Evolutionary conservation across 441 rosid species (phyloP).

Genomic region (Erodium texanum): DNA sequence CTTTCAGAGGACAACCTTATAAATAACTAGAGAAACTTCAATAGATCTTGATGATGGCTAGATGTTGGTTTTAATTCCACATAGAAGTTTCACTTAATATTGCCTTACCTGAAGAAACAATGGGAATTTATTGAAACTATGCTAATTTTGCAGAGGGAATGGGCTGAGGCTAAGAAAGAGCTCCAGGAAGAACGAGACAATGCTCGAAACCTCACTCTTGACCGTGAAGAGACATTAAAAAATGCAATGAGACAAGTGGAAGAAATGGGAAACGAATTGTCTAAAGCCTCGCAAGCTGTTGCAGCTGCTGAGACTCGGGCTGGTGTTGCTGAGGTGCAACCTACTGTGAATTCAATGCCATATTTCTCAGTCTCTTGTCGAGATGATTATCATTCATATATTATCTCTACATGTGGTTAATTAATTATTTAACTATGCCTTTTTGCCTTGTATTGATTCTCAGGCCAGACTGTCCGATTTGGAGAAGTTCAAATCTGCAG

Average conservation of each 20-base stretch:
- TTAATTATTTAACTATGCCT: not conserved
- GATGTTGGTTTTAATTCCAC: not conserved
- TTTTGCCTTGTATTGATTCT: slow-evolving; percentile 14
- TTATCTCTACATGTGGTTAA: not conserved
- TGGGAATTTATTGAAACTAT: not conserved
- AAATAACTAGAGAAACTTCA: not conserved
- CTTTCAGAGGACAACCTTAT: not conserved
- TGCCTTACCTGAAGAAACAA: not conserved
- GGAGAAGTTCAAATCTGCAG: slow-evolving; percentile 50
- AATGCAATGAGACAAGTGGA: slow-evolving; percentile 78
- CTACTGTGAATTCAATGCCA: not conserved
- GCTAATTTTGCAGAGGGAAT: slow-evolving; percentile 54
- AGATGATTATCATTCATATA: not conserved
- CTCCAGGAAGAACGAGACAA: slow-evolving; percentile 73
- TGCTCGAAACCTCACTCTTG: slow-evolving; percentile 53
- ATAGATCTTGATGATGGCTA: not conserved
- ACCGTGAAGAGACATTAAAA: slow-evolving; percentile 62
- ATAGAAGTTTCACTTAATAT: not conserved
- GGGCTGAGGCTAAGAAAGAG: slow-evolving; percentile 91
- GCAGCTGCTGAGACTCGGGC: slow-evolving; percentile 84
- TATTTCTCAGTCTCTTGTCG: not conserved
- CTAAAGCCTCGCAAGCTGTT: slow-evolving; percentile 66
- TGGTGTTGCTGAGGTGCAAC: slow-evolving; percentile 71
- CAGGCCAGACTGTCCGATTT: slow-evolving; percentile 75
- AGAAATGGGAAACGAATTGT: slow-evolving; percentile 72